Evolutionary conservation across 2,329 filamentous ascomycete genomes (phyloP), one percentile per base, ranked within the genome.

Genomic region (Monosporascus sp.): DNA sequence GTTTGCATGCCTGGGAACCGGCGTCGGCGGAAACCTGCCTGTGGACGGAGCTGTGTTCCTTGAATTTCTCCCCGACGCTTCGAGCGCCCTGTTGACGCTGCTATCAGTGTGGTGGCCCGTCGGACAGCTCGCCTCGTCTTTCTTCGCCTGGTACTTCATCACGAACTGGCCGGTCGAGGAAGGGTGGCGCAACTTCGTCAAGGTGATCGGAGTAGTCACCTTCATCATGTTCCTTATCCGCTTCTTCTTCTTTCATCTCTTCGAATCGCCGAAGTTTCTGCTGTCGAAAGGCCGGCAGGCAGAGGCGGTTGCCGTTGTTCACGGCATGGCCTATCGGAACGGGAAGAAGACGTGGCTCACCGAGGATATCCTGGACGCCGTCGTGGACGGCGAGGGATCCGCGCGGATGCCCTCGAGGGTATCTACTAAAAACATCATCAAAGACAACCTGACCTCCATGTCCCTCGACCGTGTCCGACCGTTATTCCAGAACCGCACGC

Each of bases 21-120:
- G 86, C 37, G 84, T 89, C 6, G 86, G 86, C 24, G 89, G 90
- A 5, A 93, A 90, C 63, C 72, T 92, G 20, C 87, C 87, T 1
- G 86, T 92, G 1, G 89, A 93, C 67, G 88, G 88, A 36, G 87
- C 89, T 0, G 74, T 94, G 3, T 94, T 95, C 67, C 77, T 95
- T 38, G 90, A 96, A 64, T 93, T 93, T 59, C 72, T 95, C 1
- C 90, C 90, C 0, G 85, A 86, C 53, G 81, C 85, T 0, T 86
- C 83, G n/a, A 84, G 83, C 57, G 83, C 84, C 34, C 78, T 94
- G 15, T 74, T 94, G 31, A 94, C 89, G 0, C 76, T 93, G 47
- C 76, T 95, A n/a, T 90, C 88, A 6, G 81, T 91, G 7, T 94
- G 89, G 86, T 96, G 90, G 89, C 88, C 90, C 0, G 72, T 95